Base-by-base conservation (phyloP, 2,329 filamentous ascomycete species). In the Arthrobotrys conoides region DNA sequence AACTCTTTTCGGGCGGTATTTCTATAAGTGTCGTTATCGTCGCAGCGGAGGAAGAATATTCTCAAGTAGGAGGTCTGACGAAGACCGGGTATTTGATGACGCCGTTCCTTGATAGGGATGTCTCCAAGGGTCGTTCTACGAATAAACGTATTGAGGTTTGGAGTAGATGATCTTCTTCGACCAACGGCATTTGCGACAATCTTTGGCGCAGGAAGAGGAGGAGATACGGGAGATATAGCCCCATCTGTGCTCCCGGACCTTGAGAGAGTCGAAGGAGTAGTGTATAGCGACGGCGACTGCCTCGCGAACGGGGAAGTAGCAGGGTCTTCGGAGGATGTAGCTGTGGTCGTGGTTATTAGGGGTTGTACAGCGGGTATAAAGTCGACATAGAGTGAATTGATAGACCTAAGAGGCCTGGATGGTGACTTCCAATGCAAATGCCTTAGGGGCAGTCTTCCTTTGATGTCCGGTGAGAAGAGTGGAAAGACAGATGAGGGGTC, bases 341-440 rank as follows among this genome's bases (percentile, higher is more conserved):
- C 80, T 44, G 84, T 82, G 30, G 84, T 81, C 66, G 72, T 59
- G 20, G 61, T 75, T 55, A 80, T 87, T 82, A 85, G 90, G 84
- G 82, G 87, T 81, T 85, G 82, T 85, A 71, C 87, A 84, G 89
- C 86, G 6, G 91, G 88, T n/a, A 94, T 87, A 76, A 98, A 90
- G 79, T 97, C 94, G 82, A 98, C 90, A 83, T 97, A 93, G 48
- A 99, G 89, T 12, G 93, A 94, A 83, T 94, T 92, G 84, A 99
- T 99, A 14, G 96, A 97, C 81, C 96, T 92, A 41, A 98, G 86
- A 1, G 96, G 96, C 0, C 96, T 92, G 30, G 92, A 91, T 79
- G 96, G 93, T 14, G 96, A 97, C 84, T 98, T 96, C 96, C 96
- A 99, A 83, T 98, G 93, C 55, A 99, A 90, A 83, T 98, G 96